Base-by-base conservation (phyloP, 2,329 filamentous ascomycete species). In the Pseudogymnoascus sp. region DNA sequence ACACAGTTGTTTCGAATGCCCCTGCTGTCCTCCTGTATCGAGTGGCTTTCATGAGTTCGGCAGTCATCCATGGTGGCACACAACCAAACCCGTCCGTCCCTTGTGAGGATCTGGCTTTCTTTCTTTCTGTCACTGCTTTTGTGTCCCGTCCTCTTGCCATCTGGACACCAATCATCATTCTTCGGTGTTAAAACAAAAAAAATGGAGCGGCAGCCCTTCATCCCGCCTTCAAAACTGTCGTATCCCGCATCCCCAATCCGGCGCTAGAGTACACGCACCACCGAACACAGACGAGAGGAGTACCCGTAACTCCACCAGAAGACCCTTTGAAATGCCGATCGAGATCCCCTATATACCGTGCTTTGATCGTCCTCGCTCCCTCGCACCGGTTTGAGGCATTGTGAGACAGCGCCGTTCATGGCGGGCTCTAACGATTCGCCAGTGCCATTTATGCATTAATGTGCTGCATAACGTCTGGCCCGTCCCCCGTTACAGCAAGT, bases 281-380 rank as follows among this genome's bases (percentile, higher is more conserved):
- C 45, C 9, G 45, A 33, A 55, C 45, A 55, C 45, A 19, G 25
- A 33, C 23, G 22, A 28, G 42, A 25, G 23, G 3, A n/a, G 14
- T 5, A 55, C 25, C 45, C 25, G 45, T 14, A 12, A 55, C 45
- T 55, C 45, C 45, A 55, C 45, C 25, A 55, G 45, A 55, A 33
- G 45, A 55, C 45, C 45, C 45, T 55, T 55, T 33, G 45, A 55
- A 49, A 33, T 55, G 45, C 45, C 25, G 45, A 55, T 55, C 25
- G 8, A 55, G 45, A 33, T 55, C 45, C 45, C 45, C 45, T 55
- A 55, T 16, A 33, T 55, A 55, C 45, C 25, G 25, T 55, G 45
- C 25, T 55, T 33, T 55, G 45, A 55, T 55, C 45, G 23, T 30
- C 42, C n/a, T 55, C n/a, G 25, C 25, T 30, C n/a, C 42, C n/a